These are phyloP conservation scores for Aspergillus sergii DNA, from an alignment of 2,329 filamentous ascomycete genomes.

Conservation along the genomic window DNA sequence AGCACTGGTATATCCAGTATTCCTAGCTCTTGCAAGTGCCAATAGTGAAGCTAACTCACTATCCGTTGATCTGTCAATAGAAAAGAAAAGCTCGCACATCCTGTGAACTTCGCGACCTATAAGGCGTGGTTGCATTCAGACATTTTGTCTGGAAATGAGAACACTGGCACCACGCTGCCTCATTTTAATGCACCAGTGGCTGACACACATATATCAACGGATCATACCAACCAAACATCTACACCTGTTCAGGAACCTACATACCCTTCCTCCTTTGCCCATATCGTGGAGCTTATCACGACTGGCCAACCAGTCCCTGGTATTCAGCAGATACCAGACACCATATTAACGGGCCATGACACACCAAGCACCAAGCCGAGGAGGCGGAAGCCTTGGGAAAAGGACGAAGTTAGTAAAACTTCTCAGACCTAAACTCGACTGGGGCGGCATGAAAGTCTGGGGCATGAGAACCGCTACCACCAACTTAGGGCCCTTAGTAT, in stretches of 20 bases:
- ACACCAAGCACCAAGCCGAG: conserved; percentile 55
- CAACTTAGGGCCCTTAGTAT: neutral
- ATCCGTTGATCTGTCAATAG: conserved; percentile 22
- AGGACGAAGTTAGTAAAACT: conserved; percentile 39
- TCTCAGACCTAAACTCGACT: neutral
- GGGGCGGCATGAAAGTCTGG: neutral
- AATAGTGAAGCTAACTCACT: neutral
- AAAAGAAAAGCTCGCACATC: conserved; percentile 38
- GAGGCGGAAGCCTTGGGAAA: conserved; percentile 81
- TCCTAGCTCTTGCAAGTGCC: neutral
- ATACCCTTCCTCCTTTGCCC: conserved; percentile 81
- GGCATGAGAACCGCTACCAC: neutral
- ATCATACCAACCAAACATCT: conserved; percentile 15
- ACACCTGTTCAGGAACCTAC: conserved; percentile 57
- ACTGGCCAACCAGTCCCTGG: conserved; percentile 82
- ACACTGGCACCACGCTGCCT: conserved; percentile 9
- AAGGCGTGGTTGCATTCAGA: conserved; percentile 59
- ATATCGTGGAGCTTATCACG: conserved; percentile 83
- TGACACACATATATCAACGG: conserved; percentile 9
- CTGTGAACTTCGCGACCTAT: conserved; percentile 69
- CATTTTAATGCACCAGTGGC: conserved; percentile 11
- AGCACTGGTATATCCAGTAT: neutral
- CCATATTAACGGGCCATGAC: conserved; percentile 71
- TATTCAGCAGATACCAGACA: conserved; percentile 83
- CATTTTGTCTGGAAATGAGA: conserved; percentile 6